phyloP scores from a whole-genome alignment of 768 basidiomycete genomes.

The Pisolithus tinctorius region DNA sequence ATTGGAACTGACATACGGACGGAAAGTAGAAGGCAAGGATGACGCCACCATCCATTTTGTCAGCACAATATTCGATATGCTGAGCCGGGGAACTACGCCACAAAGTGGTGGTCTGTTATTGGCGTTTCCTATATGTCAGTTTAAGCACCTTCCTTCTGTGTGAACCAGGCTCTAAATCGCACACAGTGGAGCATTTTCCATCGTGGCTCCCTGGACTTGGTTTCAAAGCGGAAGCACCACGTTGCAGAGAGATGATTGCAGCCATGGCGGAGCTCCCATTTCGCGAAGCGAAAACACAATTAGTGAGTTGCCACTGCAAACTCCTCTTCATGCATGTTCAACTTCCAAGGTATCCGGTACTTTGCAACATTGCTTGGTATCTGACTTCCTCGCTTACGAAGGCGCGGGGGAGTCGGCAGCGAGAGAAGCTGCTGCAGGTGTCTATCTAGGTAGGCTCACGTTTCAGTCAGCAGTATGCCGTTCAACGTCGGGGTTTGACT shows the following conservation, averaged over 20 bases:
- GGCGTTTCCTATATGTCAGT: not conserved
- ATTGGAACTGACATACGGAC: not conserved
- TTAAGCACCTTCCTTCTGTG: not conserved
- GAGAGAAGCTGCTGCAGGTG: not conserved
- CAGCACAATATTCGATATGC: not conserved
- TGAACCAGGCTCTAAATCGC: not conserved
- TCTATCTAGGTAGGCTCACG: not conserved
- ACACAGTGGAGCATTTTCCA: not conserved
- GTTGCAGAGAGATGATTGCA: no score
- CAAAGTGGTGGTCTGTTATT: not conserved
- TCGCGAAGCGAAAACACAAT: no score
- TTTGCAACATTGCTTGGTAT: not conserved
- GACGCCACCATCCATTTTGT: not conserved
- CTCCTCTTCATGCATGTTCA: no score
- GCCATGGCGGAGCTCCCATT: no score
- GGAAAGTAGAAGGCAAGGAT: not conserved
- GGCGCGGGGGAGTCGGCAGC: not conserved
- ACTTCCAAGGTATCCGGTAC: not conserved
- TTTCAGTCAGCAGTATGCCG: not conserved
- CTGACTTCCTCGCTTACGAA: not conserved
- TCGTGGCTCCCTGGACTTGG: no score
- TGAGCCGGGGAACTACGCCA: not conserved
- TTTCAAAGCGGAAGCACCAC: no score
- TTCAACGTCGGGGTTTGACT: not conserved
- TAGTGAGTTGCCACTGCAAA: no score